These are phyloP conservation scores for Colletotrichum spaethianum DNA, from an alignment of 2,329 filamentous ascomycete species.

Conservation along the genomic window DNA sequence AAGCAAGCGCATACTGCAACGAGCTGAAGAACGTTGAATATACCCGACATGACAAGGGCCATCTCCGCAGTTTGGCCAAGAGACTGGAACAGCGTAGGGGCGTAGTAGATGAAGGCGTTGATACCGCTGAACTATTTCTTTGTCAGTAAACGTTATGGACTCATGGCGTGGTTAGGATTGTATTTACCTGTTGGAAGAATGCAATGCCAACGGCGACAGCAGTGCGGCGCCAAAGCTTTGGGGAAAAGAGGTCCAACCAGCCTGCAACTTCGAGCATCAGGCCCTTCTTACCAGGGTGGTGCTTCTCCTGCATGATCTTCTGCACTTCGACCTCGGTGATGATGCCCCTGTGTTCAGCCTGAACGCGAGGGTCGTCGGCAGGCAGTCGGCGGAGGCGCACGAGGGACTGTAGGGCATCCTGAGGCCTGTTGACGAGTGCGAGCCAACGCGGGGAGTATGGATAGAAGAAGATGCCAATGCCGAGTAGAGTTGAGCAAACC, in stretches of 20 bases:
- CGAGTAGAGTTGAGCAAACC: slow-evolving; percentile 55
- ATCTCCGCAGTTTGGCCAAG: slow-evolving; percentile 48
- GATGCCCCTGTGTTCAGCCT: slow-evolving; percentile 64
- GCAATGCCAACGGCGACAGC: slow-evolving; percentile 52
- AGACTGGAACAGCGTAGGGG: slow-evolving; percentile 46
- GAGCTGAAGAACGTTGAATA: slow-evolving; percentile 54
- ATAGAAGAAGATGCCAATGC: slow-evolving; percentile 59
- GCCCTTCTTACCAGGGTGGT: slow-evolving; percentile 51
- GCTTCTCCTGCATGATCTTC: slow-evolving; percentile 54
- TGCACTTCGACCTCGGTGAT: slow-evolving; percentile 63
- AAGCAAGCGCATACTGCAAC: slow-evolving; percentile 48
- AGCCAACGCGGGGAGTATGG: slow-evolving; percentile 64
- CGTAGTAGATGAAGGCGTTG: slow-evolving; percentile 48
- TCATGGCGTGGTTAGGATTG: too few species aligned
- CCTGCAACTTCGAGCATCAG: slow-evolving; percentile 59
- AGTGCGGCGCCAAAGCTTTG: slow-evolving; percentile 59
- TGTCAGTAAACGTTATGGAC: neutral
- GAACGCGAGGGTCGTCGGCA: slow-evolving; percentile 57
- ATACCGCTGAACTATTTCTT: slow-evolving; percentile 37
- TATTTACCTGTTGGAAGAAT: slow-evolving; percentile 44
- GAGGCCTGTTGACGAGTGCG: slow-evolving; percentile 52
- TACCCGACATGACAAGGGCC: slow-evolving; percentile 51
- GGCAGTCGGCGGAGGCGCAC: slow-evolving; percentile 59
- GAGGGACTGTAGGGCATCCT: slow-evolving; percentile 56
- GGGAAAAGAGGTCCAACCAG: slow-evolving; percentile 64